phyloP scores from a whole-genome alignment of 2,329 filamentous ascomycete genomes.

The Macrophomina tecta region DNA sequence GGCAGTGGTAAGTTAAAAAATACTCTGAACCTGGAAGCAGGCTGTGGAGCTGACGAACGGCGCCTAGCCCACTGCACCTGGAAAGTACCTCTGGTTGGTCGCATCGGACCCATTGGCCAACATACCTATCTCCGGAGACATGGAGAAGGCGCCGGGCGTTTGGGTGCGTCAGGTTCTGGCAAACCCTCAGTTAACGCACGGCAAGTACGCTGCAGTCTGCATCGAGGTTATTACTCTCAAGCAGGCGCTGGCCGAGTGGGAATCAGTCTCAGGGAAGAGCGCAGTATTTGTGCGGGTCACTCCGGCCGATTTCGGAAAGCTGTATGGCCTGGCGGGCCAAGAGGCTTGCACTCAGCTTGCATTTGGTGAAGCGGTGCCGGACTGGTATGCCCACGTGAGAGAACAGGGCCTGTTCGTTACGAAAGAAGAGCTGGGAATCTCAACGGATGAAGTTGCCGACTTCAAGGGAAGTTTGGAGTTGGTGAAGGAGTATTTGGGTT shows the following conservation, averaged over 20 bases:
- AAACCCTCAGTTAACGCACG: constrained; percentile 31
- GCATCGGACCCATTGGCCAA: constrained; percentile 36
- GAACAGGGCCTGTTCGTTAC: constrained; percentile 34
- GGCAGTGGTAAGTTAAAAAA: constrained; percentile 33
- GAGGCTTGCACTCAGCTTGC: constrained; percentile 38
- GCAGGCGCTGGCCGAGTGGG: constrained; percentile 37
- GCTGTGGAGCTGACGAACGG: neutral
- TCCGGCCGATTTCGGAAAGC: constrained; percentile 31
- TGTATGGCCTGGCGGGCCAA: constrained; percentile 35
- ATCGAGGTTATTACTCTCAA: constrained; percentile 38
- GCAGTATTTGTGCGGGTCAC: constrained; percentile 36
- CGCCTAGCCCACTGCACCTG: constrained; percentile 12
- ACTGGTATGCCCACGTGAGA: constrained; percentile 33
- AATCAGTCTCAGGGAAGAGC: constrained; percentile 38
- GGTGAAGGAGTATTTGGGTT: constrained; percentile 24
- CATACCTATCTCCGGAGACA: constrained; percentile 38
- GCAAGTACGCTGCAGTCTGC: constrained; percentile 37
- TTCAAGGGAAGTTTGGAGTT: constrained; percentile 35
- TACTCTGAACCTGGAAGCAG: neutral
- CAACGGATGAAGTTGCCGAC: constrained; percentile 35
- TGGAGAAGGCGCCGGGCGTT: constrained; percentile 38
- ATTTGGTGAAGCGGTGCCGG: constrained; percentile 38
- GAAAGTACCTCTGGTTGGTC: constrained; percentile 36
- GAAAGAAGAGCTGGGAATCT: constrained; percentile 36
- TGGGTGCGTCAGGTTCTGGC: constrained; percentile 39